These are phyloP conservation scores for Arabis alpina DNA, from an alignment of 345 rosid genomes.

Conservation along the genomic window DNA sequence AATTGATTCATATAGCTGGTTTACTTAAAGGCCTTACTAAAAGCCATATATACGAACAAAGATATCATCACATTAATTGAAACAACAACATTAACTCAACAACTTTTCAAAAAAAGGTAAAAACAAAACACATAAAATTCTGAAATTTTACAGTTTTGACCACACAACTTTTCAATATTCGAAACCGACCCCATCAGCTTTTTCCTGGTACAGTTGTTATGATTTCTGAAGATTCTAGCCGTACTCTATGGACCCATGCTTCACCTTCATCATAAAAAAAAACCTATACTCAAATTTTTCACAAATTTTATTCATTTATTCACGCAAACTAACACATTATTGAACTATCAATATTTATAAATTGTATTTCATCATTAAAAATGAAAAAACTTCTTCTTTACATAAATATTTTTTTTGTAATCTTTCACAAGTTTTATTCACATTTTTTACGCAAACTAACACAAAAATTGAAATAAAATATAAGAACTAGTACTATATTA, in stretches of 20 bases:
- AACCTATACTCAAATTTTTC: background rate
- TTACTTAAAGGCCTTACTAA: background rate
- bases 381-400: background rate
- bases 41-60: background rate
- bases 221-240: constrained; percentile 45
- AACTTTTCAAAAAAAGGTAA: background rate
- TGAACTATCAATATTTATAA: background rate
- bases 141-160: constrained; percentile 10
- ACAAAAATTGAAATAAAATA: background rate
- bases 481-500: background rate
- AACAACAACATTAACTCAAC: background rate
- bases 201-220: constrained; percentile 36
- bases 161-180: background rate
- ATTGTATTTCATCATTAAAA: constrained; percentile 4
- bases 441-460: constrained; percentile 21
- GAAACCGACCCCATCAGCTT: constrained; percentile 29
- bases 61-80: constrained; percentile 24
- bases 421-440: background rate
- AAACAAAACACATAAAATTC: background rate
- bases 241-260: constrained; percentile 38
- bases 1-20: background rate
- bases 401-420: background rate
- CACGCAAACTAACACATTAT: constrained; percentile 27
- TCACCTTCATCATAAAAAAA: constrained; percentile 19
- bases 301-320: background rate